These are phyloP conservation scores for Alectoria sarmentosa DNA, from an alignment of 495 filamentous ascomycete genomes.

Conservation along the genomic window DNA sequence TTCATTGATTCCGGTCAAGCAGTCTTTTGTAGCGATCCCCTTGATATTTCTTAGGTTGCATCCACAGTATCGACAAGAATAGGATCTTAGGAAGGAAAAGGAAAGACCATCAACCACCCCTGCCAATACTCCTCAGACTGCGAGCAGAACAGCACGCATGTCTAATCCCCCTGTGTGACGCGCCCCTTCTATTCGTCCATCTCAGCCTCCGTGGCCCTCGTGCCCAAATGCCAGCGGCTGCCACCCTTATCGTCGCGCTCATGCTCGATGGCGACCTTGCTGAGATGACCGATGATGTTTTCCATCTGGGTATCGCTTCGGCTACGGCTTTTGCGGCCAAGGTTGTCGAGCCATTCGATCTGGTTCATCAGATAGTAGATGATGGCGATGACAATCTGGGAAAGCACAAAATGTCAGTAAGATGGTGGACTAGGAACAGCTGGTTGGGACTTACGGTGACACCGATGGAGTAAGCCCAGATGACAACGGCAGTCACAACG, in stretches of 20 bases:
- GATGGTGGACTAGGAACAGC: not conserved
- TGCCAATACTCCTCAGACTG: constrained; percentile 1
- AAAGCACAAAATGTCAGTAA: constrained; percentile 5
- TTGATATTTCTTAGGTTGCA: constrained; percentile 11
- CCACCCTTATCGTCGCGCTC: constrained; percentile 51
- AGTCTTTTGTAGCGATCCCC: not conserved
- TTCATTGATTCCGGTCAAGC: not conserved
- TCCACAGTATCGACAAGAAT: constrained; percentile 20
- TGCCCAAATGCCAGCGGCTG: constrained; percentile 52
- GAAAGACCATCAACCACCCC: constrained; percentile 2
- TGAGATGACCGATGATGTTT: constrained; percentile 69
- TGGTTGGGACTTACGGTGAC: constrained; percentile 41
- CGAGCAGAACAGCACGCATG: not conserved
- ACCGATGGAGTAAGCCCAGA: constrained; percentile 74
- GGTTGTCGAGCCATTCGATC: constrained; percentile 62
- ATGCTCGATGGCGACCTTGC: constrained; percentile 69
- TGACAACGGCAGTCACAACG: constrained; percentile 70
- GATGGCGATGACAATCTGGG: constrained; percentile 61
- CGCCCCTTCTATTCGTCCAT: constrained; percentile 53
- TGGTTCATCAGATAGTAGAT: constrained; percentile 65
- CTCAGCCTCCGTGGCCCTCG: constrained; percentile 57
- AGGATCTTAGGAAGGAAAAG: constrained; percentile 10
- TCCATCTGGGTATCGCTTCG: constrained; percentile 69
- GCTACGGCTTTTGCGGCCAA: constrained; percentile 71
- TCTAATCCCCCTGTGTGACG: constrained; percentile 1